These are phyloP conservation scores for Astraeus odoratus DNA, from an alignment of 768 basidiomycete species.

Conservation along the genomic window DNA sequence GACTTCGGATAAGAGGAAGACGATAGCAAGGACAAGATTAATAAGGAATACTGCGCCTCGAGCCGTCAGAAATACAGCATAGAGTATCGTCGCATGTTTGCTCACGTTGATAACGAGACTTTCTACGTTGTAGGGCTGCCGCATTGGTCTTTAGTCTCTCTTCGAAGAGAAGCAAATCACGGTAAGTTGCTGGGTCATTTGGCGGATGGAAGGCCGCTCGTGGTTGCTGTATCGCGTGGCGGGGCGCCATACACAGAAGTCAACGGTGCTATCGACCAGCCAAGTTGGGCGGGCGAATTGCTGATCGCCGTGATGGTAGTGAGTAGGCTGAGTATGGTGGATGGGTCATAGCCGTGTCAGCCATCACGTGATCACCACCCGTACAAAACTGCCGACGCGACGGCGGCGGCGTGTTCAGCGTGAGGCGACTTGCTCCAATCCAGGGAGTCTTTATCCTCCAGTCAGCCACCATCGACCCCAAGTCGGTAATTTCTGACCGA, in stretches of 20 bases:
- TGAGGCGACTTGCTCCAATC: constrained; percentile 19
- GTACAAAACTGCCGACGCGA: constrained; percentile 22
- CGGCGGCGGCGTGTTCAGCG: constrained; percentile 11
- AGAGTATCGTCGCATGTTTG: constrained; percentile 15
- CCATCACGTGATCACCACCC: constrained; percentile 19
- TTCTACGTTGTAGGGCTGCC: constrained; percentile 68
- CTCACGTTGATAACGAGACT: constrained; percentile 77
- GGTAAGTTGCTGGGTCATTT: constrained; percentile 72
- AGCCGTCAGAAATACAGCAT: constrained; percentile 12
- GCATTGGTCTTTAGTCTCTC: constrained; percentile 95
- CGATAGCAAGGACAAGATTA: constrained; percentile 59
- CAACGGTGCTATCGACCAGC: neutral
- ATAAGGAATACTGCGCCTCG: constrained; percentile 68
- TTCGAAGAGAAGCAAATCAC: constrained; percentile 89
- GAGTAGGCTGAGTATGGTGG: neutral
- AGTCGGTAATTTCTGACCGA: neutral
- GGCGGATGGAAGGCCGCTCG: constrained; percentile 48
- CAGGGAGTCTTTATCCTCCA: constrained; percentile 2
- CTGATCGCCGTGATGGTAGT: neutral
- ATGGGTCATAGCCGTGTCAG: neutral
- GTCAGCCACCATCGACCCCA: constrained; percentile 5
- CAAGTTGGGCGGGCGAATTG: neutral
- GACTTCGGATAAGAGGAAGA: constrained; percentile 70
- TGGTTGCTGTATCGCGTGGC: constrained; percentile 16
- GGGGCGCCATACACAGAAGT: constrained; percentile 19